phyloP scores from a whole-genome alignment of 371 early-diverging fungal species.

The Mortierella sp. region DNA sequence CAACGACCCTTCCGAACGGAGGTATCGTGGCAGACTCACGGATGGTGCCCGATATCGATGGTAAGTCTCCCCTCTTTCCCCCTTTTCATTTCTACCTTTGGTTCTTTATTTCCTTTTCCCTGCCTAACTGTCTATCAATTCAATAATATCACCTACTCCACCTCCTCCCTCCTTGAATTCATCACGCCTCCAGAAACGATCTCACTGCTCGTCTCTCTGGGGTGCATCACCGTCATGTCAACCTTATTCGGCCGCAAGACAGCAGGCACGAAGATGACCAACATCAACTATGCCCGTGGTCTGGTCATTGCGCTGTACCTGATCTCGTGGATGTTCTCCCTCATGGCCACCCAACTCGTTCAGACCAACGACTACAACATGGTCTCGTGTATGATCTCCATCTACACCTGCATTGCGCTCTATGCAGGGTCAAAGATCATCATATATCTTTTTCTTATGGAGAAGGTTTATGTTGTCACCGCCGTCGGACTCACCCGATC shows the following conservation, averaged over 20 bases:
- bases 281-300: conserved; percentile 61
- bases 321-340: conserved; percentile 62
- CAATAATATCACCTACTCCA: no score
- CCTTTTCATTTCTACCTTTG: background rate
- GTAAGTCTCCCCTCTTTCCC: background rate
- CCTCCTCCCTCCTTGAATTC: background rate
- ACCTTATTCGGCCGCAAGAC: conserved; percentile 64
- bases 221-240: conserved; percentile 64
- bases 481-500: conserved; percentile 43
- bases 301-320: conserved; percentile 59
- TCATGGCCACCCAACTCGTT: conserved; percentile 63
- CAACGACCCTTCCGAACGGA: background rate
- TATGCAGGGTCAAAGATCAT: conserved; percentile 64
- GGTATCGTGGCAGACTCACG: background rate
- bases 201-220: conserved; percentile 32
- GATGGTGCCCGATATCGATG: conserved; percentile 1
- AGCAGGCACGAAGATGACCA: conserved; percentile 51
- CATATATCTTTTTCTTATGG: conserved; percentile 68
- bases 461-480: conserved; percentile 65
- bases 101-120: background rate
- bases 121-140: no score
- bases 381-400: conserved; percentile 64
- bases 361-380: conserved; percentile 70
- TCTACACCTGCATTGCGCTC: conserved; percentile 60
- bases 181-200: background rate